Conservation (phyloP, 805 yeast genomes). For the Ogataea siamensis region DNA sequence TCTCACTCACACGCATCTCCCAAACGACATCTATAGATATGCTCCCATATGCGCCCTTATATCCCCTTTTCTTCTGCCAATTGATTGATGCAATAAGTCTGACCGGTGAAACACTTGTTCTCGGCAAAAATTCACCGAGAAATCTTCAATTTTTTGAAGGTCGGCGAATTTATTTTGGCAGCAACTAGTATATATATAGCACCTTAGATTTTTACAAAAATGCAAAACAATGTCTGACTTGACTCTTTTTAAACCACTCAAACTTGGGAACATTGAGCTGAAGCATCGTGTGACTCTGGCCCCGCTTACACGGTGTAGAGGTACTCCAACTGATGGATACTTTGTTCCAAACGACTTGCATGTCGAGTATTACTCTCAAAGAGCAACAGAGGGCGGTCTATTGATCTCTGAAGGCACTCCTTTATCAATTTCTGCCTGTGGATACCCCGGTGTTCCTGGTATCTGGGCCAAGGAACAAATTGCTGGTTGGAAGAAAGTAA, state of each 20-base stretch:
- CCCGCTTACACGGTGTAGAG: conserved; percentile 49
- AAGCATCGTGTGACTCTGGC: conserved; percentile 43
- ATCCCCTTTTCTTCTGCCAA: too few relatives aligned
- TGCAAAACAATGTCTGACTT: not conserved
- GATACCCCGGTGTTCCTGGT: conserved; percentile 46
- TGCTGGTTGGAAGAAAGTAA: conserved; percentile 45
- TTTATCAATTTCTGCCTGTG: conserved; percentile 41
- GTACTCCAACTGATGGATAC: conserved; percentile 27
- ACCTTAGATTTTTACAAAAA: too few relatives aligned
- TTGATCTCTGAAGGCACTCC: conserved; percentile 56
- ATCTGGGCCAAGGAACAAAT: conserved; percentile 46
- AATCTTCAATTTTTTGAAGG: not conserved
- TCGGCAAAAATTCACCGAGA: too few relatives aligned
- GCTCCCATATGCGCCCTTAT: too few relatives aligned
- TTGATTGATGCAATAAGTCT: too few relatives aligned
- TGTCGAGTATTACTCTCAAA: conserved; percentile 49
- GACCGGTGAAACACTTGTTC: too few relatives aligned
- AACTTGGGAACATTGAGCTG: conserved; percentile 36
- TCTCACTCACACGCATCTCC: too few relatives aligned
- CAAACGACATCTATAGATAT: too few relatives aligned
- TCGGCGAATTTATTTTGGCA: not conserved
- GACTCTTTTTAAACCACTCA: conserved; percentile 32
- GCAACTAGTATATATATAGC: not conserved
- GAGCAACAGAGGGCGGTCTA: conserved; percentile 59
- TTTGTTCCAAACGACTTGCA: conserved; percentile 42